Base-by-base conservation (phyloP, 2,329 filamentous ascomycete genomes). In the Diaporthe humulicola region DNA sequence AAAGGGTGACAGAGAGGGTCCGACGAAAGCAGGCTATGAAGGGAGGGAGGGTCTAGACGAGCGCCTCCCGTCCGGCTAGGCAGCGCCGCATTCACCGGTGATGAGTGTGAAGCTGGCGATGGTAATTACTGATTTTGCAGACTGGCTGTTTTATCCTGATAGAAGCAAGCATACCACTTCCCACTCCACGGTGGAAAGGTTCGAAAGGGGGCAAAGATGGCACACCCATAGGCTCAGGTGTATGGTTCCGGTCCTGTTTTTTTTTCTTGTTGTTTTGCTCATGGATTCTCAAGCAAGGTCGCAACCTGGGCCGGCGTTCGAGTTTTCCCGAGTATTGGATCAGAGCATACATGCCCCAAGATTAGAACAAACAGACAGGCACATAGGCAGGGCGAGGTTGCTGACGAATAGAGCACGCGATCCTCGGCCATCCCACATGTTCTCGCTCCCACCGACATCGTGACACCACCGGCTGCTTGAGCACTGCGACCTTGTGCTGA, bases 1-100 rank as follows among this genome's bases (percentile, higher is more conserved):
- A 87, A 76, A 85, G 89, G 30, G 87, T 91, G 0, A 83, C 86
- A 1, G 90, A 93, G 77, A 92, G 90, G 86, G 87, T 91, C 80
- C 88, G 87, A 78, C 87, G 92, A 74, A 90, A 89, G 79, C 86
- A 89, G 79, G 89, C 89, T 30, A 88, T 89, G 85, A 90, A 84
- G 87, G 83, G 84, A 14, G 85, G 85, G 71, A 64, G 73, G 57
- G 75, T 58, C 45, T 77, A 76, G 67, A 67, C 67, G 25, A 25
- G 48, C 56, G 17, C 10, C 45, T 30, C 45, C 45, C n/a, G 45
- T 14, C 38, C 33, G 40, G 36, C 56, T 50, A n/a, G 36, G 36
- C 45, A 38, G 56, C 38, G 6, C n/a, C 70, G n/a, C 15, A n/a
- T 25, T 72, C 12, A 54, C 57, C 54, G 30, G 28, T 50, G 42